Evolutionary conservation across 2,329 filamentous ascomycete genomes (phyloP).

Genomic region (Penicillium sp.): DNA sequence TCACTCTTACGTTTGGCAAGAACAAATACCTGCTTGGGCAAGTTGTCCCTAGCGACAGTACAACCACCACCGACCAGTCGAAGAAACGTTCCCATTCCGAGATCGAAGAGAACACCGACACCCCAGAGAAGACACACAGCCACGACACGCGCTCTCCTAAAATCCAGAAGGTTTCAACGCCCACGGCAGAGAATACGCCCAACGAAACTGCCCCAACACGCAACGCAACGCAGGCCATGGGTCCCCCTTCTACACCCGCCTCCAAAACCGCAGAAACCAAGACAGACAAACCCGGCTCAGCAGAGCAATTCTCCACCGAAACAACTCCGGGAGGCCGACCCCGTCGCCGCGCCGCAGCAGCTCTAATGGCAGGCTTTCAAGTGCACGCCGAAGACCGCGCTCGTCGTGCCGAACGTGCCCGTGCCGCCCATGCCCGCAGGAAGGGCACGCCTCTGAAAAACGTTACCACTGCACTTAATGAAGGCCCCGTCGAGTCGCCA

Average conservation of each 20-base stretch:
- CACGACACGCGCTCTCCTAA: slow-evolving; percentile 7
- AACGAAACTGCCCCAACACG: not conserved
- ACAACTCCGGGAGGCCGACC: slow-evolving; percentile 28
- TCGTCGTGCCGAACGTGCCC: slow-evolving; percentile 23
- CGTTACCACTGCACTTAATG: not conserved
- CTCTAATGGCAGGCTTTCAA: slow-evolving; percentile 28
- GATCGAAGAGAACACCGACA: slow-evolving; percentile 2
- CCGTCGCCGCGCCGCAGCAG: slow-evolving; percentile 29
- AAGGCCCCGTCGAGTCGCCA: slow-evolving; percentile 8
- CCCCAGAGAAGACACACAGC: slow-evolving; percentile 7
- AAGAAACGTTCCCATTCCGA: slow-evolving; percentile 27
- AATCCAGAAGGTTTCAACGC: slow-evolving; percentile 5
- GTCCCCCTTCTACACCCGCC: slow-evolving; percentile 10
- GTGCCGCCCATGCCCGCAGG: slow-evolving; percentile 24
- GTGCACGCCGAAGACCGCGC: slow-evolving; percentile 26
- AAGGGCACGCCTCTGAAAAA: slow-evolving; percentile 12
- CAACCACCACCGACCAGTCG: not conserved
- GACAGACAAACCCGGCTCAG: not conserved
- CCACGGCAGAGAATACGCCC: not conserved
- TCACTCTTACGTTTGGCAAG: slow-evolving; percentile 23
- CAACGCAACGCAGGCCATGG: not conserved
- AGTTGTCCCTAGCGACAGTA: not conserved
- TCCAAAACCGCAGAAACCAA: not conserved
- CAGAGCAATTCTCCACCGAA: slow-evolving; percentile 5
- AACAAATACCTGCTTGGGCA: not conserved